Evolutionary conservation across 2,329 filamentous ascomycete genomes (phyloP), one percentile per base, ranked within the genome.

Genomic region (Herpotrichia juniperi): DNA sequence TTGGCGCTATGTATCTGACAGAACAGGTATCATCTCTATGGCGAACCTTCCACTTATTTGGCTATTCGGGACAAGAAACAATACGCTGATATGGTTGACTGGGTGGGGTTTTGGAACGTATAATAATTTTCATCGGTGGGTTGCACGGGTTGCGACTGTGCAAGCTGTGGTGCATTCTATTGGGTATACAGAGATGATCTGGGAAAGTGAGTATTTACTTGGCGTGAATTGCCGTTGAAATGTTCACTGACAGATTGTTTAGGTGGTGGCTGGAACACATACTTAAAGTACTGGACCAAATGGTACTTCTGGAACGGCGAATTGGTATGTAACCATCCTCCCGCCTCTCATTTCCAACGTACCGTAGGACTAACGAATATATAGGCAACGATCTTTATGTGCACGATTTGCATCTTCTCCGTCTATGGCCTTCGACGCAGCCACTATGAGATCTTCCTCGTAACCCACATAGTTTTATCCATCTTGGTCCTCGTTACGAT

Each of bases 51-150:
- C 85, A 0, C 62, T 87, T 2, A 73, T 89, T 0, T 89, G 86
- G 85, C 68, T 89, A 0, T 89, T 90, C 57, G 83, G 82, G 0
- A 83, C 84, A 64, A 78, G 87, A 9, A 90, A 90, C 55, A 88
- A 90, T 46, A 62, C 86, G 0, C 77, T 89, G 14, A 74, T 88
- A 48, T 87, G 84, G 84, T 65, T 85, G 0, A 89, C 87, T 0
- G 87, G 87, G 0, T 90, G 87, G 86, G 84, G 83, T 10, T 89
- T 87, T 65, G 79, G 80, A 1, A 85, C 84, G 0, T 89, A 85
- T 62, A 89, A 84, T 58, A 79, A 84, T 34, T 88, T 89, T 46
- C 87, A 90, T 67, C 82, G 87, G 0, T 86, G 85, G 78, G 77
- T 87, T 3, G 87, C 87, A 0, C 78, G 87, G 16, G 77, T 88